Conservation (phyloP, 2,329 filamentous ascomycete genomes). For the Metarhizium sp. region DNA sequence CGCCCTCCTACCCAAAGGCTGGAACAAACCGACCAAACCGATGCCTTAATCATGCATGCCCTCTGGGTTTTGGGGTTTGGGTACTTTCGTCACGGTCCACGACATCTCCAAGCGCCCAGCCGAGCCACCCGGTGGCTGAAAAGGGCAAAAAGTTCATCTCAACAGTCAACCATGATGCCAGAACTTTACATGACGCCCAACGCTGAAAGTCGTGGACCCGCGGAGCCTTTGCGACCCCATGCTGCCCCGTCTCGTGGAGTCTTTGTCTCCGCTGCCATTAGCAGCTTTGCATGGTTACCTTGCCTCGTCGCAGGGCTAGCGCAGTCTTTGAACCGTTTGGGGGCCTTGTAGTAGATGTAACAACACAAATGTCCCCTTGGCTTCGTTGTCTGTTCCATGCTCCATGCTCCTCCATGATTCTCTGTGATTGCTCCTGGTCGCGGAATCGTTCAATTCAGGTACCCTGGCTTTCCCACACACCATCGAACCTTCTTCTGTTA, state of each 20-base stretch:
- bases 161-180: not conserved
- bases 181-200: conserved; percentile 1
- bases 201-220: not conserved
- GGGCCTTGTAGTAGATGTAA: not conserved
- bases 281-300: conserved; percentile 1
- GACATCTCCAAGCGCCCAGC: not conserved
- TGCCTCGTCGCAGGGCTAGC: conserved; percentile 1
- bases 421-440: not conserved
- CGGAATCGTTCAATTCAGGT: not conserved
- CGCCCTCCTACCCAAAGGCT: too few relatives aligned
- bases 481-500: not conserved
- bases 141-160: not conserved
- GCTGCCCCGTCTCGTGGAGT: conserved; percentile 1
- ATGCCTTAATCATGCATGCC: not conserved
- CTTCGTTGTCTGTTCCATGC: not conserved
- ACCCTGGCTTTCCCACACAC: not conserved
- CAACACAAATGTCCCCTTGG: conserved; percentile 1
- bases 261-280: conserved; percentile 1
- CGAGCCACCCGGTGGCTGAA: not conserved
- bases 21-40: not conserved
- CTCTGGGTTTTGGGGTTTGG: not conserved
- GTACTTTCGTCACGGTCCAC: not conserved
- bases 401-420: not conserved
- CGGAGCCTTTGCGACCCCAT: not conserved
- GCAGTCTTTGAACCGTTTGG: not conserved